These are phyloP conservation scores for Dictyostelium purpureum DNA, from an alignment of 78 protist species.

Conservation along the genomic window DNA sequence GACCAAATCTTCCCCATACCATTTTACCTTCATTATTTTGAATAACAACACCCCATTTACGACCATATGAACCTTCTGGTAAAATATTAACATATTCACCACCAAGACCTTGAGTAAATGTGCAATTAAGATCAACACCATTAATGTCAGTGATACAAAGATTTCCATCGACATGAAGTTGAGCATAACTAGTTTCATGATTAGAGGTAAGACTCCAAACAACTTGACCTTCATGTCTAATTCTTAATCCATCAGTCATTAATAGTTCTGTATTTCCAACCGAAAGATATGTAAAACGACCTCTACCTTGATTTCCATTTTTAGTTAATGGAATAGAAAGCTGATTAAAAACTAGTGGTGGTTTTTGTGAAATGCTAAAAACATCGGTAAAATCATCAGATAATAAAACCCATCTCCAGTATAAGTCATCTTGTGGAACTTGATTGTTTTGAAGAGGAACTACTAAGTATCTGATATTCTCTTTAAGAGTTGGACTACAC, in stretches of 20 bases:
- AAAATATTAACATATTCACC: not conserved
- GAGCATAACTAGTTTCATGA: too few relatives aligned
- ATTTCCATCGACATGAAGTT: too few relatives aligned
- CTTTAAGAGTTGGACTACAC: too few relatives aligned
- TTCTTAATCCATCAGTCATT: not conserved
- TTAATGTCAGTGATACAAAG: too few relatives aligned
- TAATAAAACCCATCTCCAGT: not conserved
- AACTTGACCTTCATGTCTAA: not conserved
- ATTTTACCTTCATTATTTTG: not conserved
- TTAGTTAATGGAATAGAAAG: not conserved
- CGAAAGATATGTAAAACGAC: not conserved
- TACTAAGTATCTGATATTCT: too few relatives aligned
- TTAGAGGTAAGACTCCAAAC: too few relatives aligned
- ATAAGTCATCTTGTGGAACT: too few relatives aligned
- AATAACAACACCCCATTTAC: not conserved
- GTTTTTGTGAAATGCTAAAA: not conserved
- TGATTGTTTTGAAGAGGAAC: too few relatives aligned
- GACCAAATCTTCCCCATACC: slow-evolving; percentile 37
- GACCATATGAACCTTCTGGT: not conserved
- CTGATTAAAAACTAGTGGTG: not conserved
- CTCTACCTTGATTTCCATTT: not conserved
- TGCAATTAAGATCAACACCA: too few relatives aligned
- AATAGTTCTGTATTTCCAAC: not conserved
- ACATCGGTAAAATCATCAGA: not conserved
- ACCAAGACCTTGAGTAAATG: not conserved